Evolutionary conservation across 331 rosid species (phyloP).

Genomic region (Malus hybrid): DNA sequence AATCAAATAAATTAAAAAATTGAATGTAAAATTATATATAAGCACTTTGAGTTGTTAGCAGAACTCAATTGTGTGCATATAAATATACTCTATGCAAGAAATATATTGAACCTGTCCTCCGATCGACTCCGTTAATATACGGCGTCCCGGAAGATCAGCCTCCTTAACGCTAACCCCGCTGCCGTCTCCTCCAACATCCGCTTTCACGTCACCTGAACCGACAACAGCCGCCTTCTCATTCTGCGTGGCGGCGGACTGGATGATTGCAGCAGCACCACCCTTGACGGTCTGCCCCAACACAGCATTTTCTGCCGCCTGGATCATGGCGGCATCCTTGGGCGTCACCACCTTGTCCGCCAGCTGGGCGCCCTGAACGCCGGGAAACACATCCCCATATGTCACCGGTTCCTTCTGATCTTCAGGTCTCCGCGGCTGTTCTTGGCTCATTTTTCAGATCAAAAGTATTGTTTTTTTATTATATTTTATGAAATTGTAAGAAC

Average conservation of each 20-base stretch:
- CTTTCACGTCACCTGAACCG: conserved; percentile 19
- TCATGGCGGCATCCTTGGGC: conserved; percentile 29
- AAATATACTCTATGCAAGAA: neutral
- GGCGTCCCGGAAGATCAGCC: conserved; percentile 20
- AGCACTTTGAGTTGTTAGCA: neutral
- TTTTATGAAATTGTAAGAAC: neutral
- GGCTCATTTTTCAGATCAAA: conserved; percentile 23
- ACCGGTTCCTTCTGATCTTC: conserved; percentile 18
- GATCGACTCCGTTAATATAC: conserved; percentile 18
- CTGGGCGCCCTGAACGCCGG: conserved; percentile 21
- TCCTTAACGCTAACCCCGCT: conserved; percentile 14
- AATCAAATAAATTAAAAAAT: neutral
- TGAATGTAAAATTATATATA: no score
- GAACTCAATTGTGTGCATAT: neutral
- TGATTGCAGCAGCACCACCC: conserved; percentile 30
- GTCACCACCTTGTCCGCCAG: conserved; percentile 29
- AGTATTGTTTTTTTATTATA: no score
- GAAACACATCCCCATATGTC: conserved; percentile 33
- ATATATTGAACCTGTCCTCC: conserved; percentile 37
- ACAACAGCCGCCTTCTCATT: conserved; percentile 30
- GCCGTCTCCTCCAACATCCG: neutral
- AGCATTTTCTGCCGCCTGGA: conserved; percentile 32
- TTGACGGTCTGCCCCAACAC: conserved; percentile 23
- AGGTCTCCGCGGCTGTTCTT: conserved; percentile 29
- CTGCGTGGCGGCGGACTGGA: conserved; percentile 30